Base-by-base conservation (phyloP, 2,329 filamentous ascomycete species). In the Lecanoromycetidae sp. region DNA sequence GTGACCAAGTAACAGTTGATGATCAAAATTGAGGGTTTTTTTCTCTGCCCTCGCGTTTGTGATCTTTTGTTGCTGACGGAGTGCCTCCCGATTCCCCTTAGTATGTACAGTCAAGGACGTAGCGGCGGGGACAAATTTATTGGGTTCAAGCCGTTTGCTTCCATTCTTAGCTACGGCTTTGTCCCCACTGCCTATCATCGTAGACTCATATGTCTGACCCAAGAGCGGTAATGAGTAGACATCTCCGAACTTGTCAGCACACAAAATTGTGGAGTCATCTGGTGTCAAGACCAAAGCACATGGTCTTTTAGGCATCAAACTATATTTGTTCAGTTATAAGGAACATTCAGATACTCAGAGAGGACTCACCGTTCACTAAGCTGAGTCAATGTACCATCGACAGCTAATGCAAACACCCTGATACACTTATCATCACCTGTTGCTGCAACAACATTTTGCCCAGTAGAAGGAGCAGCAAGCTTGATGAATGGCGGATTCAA, bases 241-340 rank as follows among this genome's bases (percentile, higher is more conserved):
- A 62, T 98, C 91, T 55, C 91, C 91, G 59, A 96, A 96, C 64
- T 98, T 98, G 70, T 98, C 91, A 44, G 80, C 90, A 52, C 78
- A 80, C 49, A 96, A 66, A 53, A 98, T 85, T 7, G 79, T 84
- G 35, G 73, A 71, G 52, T 77, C 73, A 60, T 88, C 81, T 32
- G 76, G 69, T 6, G 82, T 79, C 44, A 95, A 66, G 43, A 74
- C 68, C 49, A 96, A 70, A 29, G 84, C 79, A 60, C 82, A 90
- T 10, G 88, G 87, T 29, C 87, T 80, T 68, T 95, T 96, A 32
- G 87, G 86, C 84, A 96, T 93, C 49, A 67, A 68, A 63, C 87
- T 90, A 29, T 4, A n/a, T 20, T 40, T 19, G 9, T 2, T 47
- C 30, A 40, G 27, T 44, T 27, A 17, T 22, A 42, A 19, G 15